A percentile compares a stretch with the other conserved stretches of the same genome.
Conservation (phyloP, 2,329 filamentous ascomycete genomes). For the Claviceps monticola region DNA sequence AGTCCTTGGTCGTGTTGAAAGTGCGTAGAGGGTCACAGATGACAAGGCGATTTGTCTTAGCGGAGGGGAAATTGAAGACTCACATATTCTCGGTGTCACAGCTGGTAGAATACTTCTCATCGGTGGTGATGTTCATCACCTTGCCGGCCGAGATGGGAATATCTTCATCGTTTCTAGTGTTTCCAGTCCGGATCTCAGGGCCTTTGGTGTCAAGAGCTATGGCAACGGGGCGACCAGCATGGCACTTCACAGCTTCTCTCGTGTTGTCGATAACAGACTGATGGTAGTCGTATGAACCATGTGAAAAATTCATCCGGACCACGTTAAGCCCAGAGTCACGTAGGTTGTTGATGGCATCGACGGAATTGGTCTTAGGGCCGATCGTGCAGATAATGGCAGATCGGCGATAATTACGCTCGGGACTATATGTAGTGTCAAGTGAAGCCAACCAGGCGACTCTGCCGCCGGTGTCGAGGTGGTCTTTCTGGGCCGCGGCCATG, state of each 20-base stretch:
- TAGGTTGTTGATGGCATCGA: conserved; percentile 91
- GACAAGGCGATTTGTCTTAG: neutral
- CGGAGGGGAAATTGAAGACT: conserved; percentile 20
- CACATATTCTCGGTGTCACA: conserved; percentile 92
- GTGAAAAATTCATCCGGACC: conserved; percentile 99
- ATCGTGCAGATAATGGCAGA: conserved; percentile 99
- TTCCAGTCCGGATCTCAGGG: conserved; percentile 47
- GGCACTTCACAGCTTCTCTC: conserved; percentile 65
- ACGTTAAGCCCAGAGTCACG: conserved; percentile 88
- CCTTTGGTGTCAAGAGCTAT: conserved; percentile 76
- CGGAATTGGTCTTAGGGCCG: conserved; percentile 96
- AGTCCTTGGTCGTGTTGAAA: neutral
- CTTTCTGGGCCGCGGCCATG: conserved; percentile 57
- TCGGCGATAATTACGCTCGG: conserved; percentile 80
- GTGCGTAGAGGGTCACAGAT: neutral
- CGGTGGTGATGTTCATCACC: conserved; percentile 90
- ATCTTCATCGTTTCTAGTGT: conserved; percentile 75
- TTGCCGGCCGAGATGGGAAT: conserved; percentile 72
- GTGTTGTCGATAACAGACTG: conserved; percentile 97
- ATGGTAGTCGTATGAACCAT: conserved; percentile 72
- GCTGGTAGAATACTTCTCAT: conserved; percentile 75
- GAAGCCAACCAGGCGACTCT: conserved; percentile 51
- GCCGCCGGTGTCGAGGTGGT: conserved; percentile 69
- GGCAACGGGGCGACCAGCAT: conserved; percentile 75
- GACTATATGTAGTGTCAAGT: conserved; percentile 80